Percentiles rank a stretch among this genome's conserved stretches.
Evolutionary conservation across 768 basidiomycete species (phyloP).

Genomic region (Termitomyces sp.): DNA sequence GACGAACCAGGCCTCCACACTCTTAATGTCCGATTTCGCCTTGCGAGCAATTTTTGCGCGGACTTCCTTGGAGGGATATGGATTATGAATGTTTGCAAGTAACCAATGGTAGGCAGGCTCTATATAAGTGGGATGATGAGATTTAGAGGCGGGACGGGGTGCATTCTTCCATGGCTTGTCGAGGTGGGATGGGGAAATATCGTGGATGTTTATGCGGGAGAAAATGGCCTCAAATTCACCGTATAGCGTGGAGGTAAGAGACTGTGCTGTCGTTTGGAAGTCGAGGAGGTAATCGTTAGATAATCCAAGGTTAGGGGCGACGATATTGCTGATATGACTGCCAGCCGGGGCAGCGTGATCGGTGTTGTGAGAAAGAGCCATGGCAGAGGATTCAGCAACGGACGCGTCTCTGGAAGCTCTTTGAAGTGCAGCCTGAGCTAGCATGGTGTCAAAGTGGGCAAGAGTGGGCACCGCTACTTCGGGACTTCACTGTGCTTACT

Average conservation of each 20-base stretch:
- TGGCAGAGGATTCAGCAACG: slow-evolving; percentile 2
- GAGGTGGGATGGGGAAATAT: neutral
- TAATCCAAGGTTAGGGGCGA: neutral
- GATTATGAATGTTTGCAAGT: slow-evolving; percentile 45
- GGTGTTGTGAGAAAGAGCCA: neutral
- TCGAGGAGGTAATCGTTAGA: slow-evolving; percentile 7
- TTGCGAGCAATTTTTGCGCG: slow-evolving; percentile 27
- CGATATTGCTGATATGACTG: neutral
- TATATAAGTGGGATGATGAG: slow-evolving; percentile 22
- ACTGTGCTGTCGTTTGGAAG: slow-evolving; percentile 5
- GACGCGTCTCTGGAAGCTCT: neutral
- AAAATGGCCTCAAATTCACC: slow-evolving; percentile 10
- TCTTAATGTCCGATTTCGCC: slow-evolving; percentile 23
- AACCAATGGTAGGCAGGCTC: slow-evolving; percentile 41
- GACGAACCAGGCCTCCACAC: slow-evolving; percentile 48
- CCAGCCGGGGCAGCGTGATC: neutral
- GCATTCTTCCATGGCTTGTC: neutral
- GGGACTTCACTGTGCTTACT: slow-evolving; percentile 10
- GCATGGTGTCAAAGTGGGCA: neutral
- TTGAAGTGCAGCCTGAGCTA: neutral
- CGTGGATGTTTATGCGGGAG: slow-evolving; percentile 3
- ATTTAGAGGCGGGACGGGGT: neutral
- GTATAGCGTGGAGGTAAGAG: slow-evolving; percentile 2
- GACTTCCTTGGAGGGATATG: slow-evolving; percentile 42
- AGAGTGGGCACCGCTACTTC: too few relatives aligned